Percentiles rank a stretch among this genome's conserved stretches.
Conservation (phyloP, 1,284 basidiomycete genomes). For the Tremellales sp. region DNA sequence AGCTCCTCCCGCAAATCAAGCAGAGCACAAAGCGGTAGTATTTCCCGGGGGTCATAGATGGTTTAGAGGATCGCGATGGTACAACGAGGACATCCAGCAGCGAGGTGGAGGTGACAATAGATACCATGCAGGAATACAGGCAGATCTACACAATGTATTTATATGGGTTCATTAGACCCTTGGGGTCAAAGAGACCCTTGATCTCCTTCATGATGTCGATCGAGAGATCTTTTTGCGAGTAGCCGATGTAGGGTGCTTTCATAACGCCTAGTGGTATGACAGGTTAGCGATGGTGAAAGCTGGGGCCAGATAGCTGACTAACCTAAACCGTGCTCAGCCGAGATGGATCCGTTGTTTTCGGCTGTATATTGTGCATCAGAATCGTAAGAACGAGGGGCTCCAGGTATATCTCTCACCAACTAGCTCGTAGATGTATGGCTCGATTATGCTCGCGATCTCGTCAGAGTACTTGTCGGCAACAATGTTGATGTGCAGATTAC, state of each 20-base stretch:
- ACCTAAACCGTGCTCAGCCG: conserved; percentile 88
- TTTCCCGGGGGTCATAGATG: too few species aligned
- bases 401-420: conserved; percentile 58
- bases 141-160: conserved; percentile 43
- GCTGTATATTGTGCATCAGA: conserved; percentile 22
- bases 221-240: conserved; percentile 75
- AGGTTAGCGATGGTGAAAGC: not conserved
- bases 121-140: too few species aligned
- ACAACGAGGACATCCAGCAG: too few species aligned
- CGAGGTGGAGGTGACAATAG: too few species aligned
- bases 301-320: too few species aligned
- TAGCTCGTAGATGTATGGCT: conserved; percentile 94
- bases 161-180: conserved; percentile 71
- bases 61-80: too few species aligned
- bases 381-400: not conserved
- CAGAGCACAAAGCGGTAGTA: too few species aligned
- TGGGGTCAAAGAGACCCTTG: conserved; percentile 86
- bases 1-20: too few species aligned
- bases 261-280: conserved; percentile 57
- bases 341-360: conserved; percentile 75
- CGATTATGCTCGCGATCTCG: conserved; percentile 80
- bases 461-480: conserved; percentile 78
- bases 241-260: conserved; percentile 88
- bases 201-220: conserved; percentile 87
- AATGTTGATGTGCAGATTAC: conserved; percentile 92